Conservation (phyloP, 1,284 basidiomycete genomes). For the Moniliophthora roreri region DNA sequence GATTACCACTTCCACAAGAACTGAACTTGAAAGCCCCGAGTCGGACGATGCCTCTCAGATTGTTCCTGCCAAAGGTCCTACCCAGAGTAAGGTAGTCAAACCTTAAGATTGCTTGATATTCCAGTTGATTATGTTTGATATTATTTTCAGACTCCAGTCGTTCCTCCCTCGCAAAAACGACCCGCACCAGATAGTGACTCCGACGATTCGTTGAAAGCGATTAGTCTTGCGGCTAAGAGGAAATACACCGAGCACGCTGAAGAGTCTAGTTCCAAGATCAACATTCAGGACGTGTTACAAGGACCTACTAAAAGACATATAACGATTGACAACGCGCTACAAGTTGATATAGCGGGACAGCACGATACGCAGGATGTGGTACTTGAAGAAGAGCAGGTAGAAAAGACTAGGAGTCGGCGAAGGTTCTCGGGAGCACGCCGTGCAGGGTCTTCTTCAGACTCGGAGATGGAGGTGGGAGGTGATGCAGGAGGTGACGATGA, state of each 20-base stretch:
- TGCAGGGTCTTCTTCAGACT: slow-evolving; percentile 1
- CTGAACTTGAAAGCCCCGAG: too few relatives aligned
- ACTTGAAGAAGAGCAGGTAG: slow-evolving; percentile 10
- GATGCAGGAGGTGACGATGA: not conserved
- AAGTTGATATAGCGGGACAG: not conserved
- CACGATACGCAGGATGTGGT: slow-evolving; percentile 1
- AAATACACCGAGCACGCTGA: not conserved
- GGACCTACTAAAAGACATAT: slow-evolving; percentile 8
- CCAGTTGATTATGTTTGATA: too few relatives aligned
- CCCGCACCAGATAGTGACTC: not conserved
- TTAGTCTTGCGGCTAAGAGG: not conserved
- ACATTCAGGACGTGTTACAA: slow-evolving; percentile 9
- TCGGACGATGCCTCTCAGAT: too few relatives aligned
- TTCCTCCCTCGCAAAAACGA: not conserved
- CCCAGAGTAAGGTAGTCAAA: not conserved
- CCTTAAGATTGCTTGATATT: not conserved
- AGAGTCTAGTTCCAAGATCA: not conserved
- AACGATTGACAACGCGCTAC: slow-evolving; percentile 10
- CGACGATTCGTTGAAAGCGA: slow-evolving; percentile 1
- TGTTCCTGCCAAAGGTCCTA: too few relatives aligned
- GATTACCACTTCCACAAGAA: too few relatives aligned
- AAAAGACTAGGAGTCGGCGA: not conserved
- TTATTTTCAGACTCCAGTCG: not conserved
- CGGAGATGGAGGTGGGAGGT: not conserved
- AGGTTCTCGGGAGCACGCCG: not conserved